Conservation (phyloP, 495 filamentous ascomycete genomes). For the Baudoinia panamericana region DNA sequence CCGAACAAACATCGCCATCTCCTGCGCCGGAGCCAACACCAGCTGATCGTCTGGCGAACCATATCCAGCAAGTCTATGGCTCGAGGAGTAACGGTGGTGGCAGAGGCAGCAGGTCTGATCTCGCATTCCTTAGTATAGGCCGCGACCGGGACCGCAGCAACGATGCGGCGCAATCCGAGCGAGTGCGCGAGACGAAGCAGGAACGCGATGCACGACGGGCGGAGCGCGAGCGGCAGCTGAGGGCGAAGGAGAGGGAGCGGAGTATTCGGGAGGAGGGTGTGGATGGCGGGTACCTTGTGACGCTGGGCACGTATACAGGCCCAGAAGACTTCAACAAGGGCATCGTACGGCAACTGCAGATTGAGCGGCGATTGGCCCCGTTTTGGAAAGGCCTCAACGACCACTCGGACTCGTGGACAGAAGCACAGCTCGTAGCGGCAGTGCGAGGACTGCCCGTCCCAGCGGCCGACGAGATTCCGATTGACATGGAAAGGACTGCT, state of each 20-base stretch:
- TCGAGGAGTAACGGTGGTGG: slow-evolving; percentile 16
- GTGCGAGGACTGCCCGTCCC: slow-evolving; percentile 77
- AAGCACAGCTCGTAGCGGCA: slow-evolving; percentile 83
- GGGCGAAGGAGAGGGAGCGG: slow-evolving; percentile 72
- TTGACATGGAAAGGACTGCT: slow-evolving; percentile 42
- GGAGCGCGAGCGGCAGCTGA: slow-evolving; percentile 62
- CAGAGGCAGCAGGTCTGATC: slow-evolving; percentile 28
- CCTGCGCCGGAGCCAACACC: slow-evolving; percentile 12
- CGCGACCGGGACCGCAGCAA: slow-evolving; percentile 24
- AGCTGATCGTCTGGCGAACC: slow-evolving; percentile 13
- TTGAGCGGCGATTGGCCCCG: slow-evolving; percentile 82
- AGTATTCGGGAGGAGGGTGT: slow-evolving; percentile 89
- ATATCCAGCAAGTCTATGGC: slow-evolving; percentile 25
- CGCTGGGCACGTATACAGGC: slow-evolving; percentile 83
- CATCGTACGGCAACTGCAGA: slow-evolving; percentile 85
- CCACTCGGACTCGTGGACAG: slow-evolving; percentile 77
- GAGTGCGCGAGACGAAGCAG: slow-evolving; percentile 64
- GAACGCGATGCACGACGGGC: slow-evolving; percentile 75
- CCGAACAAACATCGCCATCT: slow-evolving; percentile 2
- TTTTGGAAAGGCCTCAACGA: slow-evolving; percentile 94
- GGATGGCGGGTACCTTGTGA: slow-evolving; percentile 90
- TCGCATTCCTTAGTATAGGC: slow-evolving; percentile 25
- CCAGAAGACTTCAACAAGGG: slow-evolving; percentile 86
- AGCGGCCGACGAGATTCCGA: slow-evolving; percentile 64
- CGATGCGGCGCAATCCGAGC: slow-evolving; percentile 22